Base-by-base conservation (phyloP, 176 grass and related monocot genomes). In the Typha latifolia region DNA sequence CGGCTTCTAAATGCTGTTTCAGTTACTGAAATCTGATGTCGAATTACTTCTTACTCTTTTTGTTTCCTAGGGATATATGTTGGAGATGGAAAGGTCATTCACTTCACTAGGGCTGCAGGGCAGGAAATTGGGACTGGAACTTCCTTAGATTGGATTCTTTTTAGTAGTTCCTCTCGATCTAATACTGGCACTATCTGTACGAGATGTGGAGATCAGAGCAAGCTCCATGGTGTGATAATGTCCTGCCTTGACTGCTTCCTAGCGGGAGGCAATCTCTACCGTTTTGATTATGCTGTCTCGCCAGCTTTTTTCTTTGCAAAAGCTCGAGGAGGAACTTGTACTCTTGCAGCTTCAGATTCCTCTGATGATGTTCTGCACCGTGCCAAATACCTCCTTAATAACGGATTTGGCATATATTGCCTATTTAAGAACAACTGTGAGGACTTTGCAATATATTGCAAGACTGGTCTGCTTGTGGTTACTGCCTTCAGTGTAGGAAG, bases 371-470 rank as follows among this genome's bases (percentile, higher is more conserved):
- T 91, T 12, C 31, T 74, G 49, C 78, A 71, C 37, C 81, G 84
- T 18, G 88, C 88, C 18, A 84, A 71, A 1, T 23, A 87, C 49
- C 65, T 87, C 69, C 62, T 87, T 47, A 82, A 8, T 74, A 87
- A 87, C 59, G 88, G 88, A 31, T 91, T 91, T 72, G 63, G 84
- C 62, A 83, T 81, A 76, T 91, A 87, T 78, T 83, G 56, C 48
- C 49, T 91, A 49, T 91, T 91, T 61, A 91, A 91, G 78, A 91
- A 63, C 72, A 91, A 91, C 72, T 91, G 88, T 0, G 88, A 91
- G 72, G 88, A 91, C 62, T 91, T 91, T 0, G 84, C 88, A 0
- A 87, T 91, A 50, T 91, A 91, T 66, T 91, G 88, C 84, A 91
- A 91, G 75, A 91, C 88, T 1, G 88, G 84, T 12, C 81, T 84